These are phyloP conservation scores for Orbilia brochopaga DNA, from an alignment of 2,329 filamentous ascomycete genomes.

Conservation along the genomic window DNA sequence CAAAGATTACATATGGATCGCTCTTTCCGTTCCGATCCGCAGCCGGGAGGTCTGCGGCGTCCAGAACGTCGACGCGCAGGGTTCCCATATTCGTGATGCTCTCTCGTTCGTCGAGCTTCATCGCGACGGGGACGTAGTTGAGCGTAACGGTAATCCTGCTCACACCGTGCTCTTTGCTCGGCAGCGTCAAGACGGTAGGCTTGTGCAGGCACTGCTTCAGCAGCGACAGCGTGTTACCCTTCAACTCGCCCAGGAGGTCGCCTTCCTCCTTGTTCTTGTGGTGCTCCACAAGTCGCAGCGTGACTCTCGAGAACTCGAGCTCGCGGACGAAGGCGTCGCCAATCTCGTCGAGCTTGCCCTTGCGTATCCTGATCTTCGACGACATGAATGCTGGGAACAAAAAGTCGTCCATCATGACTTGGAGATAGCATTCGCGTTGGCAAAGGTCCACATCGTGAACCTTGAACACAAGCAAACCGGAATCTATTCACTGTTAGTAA, in stretches of 20 bases:
- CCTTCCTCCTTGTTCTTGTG: constrained; percentile 73
- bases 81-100: constrained; percentile 99
- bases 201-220: constrained; percentile 86
- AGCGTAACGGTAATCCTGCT: constrained; percentile 88
- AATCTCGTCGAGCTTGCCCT: constrained; percentile 81
- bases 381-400: constrained; percentile 87
- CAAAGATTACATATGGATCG: constrained; percentile 95
- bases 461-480: constrained; percentile 91
- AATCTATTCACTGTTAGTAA: constrained; percentile 66
- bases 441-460: constrained; percentile 87
- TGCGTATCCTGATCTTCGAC: constrained; percentile 72
- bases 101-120: constrained; percentile 90
- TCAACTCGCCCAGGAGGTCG: constrained; percentile 78
- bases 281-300: constrained; percentile 82
- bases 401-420: constrained; percentile 93
- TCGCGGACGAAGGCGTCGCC: constrained; percentile 96
- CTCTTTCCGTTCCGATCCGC: constrained; percentile 96
- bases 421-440: constrained; percentile 75
- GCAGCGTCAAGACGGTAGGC: constrained; percentile 79
- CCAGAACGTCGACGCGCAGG: constrained; percentile 88
- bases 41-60: constrained; percentile 84
- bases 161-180: constrained; percentile 72
- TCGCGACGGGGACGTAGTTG: constrained; percentile 92
- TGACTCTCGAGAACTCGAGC: constrained; percentile 93
- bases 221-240: constrained; percentile 83